These are phyloP conservation scores for Otatea glauca DNA, from an alignment of 176 grass and related monocot genomes.

Conservation along the genomic window DNA sequence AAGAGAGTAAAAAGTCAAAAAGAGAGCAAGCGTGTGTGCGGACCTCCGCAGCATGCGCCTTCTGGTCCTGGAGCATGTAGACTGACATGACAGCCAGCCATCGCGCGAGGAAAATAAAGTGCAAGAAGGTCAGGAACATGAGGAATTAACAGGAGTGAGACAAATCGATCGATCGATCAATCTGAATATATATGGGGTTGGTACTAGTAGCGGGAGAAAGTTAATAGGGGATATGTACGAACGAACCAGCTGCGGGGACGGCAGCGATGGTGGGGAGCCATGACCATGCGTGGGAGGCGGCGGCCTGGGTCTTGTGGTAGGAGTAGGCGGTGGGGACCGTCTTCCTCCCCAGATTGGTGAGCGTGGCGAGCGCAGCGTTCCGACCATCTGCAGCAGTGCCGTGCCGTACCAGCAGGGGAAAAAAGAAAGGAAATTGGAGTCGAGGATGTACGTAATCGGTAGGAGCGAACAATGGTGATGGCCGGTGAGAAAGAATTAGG, in stretches of 20 bases:
- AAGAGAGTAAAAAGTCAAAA: too few relatives aligned
- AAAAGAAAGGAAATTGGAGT: neutral
- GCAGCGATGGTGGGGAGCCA: slow-evolving; percentile 62
- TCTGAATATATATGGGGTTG: neutral
- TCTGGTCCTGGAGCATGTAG: slow-evolving; percentile 85
- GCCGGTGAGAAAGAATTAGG: neutral
- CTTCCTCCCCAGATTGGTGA: slow-evolving; percentile 62
- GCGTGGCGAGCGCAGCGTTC: slow-evolving; percentile 56
- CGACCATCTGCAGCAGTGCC: slow-evolving; percentile 51
- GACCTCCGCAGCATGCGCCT: slow-evolving; percentile 86
- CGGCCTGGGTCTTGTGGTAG: slow-evolving; percentile 42
- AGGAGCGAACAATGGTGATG: neutral
- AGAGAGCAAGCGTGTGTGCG: neutral
- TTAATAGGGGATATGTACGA: too few relatives aligned
- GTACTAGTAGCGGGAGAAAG: neutral
- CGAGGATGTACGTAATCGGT: too few relatives aligned
- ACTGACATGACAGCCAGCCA: slow-evolving; percentile 42
- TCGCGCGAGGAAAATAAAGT: too few relatives aligned
- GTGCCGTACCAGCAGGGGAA: too few relatives aligned
- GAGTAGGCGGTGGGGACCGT: slow-evolving; percentile 55
- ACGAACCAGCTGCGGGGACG: slow-evolving; percentile 70
- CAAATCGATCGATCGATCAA: neutral
- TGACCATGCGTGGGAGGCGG: slow-evolving; percentile 36
- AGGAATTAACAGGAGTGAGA: too few relatives aligned
- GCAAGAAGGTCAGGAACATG: too few relatives aligned